Evolutionary conservation across 768 basidiomycete species (phyloP), one percentile per base, ranked within the genome.

Genomic region (Leccinum uliginosum): DNA sequence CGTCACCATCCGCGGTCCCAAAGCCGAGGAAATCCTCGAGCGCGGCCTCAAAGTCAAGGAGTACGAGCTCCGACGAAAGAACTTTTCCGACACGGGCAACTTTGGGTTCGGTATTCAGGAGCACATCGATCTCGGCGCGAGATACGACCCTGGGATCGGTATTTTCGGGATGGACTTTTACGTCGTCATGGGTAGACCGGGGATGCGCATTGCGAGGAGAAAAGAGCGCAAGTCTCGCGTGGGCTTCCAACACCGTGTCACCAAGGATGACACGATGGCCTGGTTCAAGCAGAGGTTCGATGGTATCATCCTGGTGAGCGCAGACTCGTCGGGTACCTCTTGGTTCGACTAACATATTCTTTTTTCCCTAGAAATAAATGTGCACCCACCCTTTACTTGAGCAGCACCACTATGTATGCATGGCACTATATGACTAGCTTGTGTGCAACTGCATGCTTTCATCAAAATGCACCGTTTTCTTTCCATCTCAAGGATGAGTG

Each of bases 231-330:
- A 83, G 79, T 83, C 91, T 43, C 82, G 88, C 56, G 76, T 99
- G 71, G 96, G 97, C 51, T 89, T 86, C 78, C 72, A 77, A 56
- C 96, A 99, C 80, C 85, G 86, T 59, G 89, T 98, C 65, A 91
- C 84, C 83, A 94, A 91, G 82, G 94, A 98, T 71, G 93, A 98
- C 69, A 93, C 93, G 61, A 87, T 93, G 88, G 78, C 87, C 62
- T 98, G 96, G 96, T 98, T 95, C 93, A 98, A 98, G 85, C 91
- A 94, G 78, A 83, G 95, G 68, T 98, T 96, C 82, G 94, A 98
- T 74, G 94, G 93, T 79, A 94, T 96, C 74, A 94, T 98, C 78
- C 76, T 92, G 74, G 91, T 93, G 69, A 63, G 88, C 78, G 38
- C 34, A 15, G 6, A n/a, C 1, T 12, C 34, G n/a, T 49, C 11